Evolutionary conservation across 2,329 filamentous ascomycete species (phyloP), one percentile per base, ranked within the genome.

Genomic region (Diaporthe vaccinii): DNA sequence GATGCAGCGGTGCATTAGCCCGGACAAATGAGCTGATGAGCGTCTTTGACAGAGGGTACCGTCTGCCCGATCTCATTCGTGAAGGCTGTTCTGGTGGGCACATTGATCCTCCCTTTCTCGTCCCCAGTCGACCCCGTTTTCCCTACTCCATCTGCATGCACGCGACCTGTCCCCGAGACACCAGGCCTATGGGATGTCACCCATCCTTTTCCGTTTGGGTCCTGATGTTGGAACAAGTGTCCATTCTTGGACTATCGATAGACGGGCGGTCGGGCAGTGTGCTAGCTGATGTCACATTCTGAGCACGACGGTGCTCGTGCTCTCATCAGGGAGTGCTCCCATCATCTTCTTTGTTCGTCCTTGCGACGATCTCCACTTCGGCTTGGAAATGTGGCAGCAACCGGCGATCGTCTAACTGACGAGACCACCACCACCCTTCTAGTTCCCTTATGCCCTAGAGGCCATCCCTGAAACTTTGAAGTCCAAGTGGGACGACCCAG

Each of bases 11-110:
- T 81, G 81, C 80, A 81, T 84, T 81, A 80, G 80, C 81, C 81
- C 78, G 78, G 78, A 78, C 77, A 81, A 82, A 81, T 82, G 84
- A 82, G 84, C 84, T 87, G 84, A 86, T 84, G 79, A 62, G 79
- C 73, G 76, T 81, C 79, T 59, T 75, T 73, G 78, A 77, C 79
- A 96, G 94, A 96, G 89, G 94, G 94, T 77, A 96, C 94, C 68
- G 92, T 96, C 78, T 95, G 93, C 83, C 93, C 93, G 79, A 95
- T 96, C 82, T 94, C 93, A 79, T 96, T 96, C 84, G 94, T 96
- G 84, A 94, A 94, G 85, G 93, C 95, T 83, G 91, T 94, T 78
- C 87, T 96, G 86, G 94, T 96, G 91, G 90, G 93, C 86, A 76
- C 49, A 41, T 41, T 77, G 76, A 76, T 77, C 73, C 75, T 78